Base-by-base conservation (phyloP, 805 yeast species). In the Pichia scutulata region DNA sequence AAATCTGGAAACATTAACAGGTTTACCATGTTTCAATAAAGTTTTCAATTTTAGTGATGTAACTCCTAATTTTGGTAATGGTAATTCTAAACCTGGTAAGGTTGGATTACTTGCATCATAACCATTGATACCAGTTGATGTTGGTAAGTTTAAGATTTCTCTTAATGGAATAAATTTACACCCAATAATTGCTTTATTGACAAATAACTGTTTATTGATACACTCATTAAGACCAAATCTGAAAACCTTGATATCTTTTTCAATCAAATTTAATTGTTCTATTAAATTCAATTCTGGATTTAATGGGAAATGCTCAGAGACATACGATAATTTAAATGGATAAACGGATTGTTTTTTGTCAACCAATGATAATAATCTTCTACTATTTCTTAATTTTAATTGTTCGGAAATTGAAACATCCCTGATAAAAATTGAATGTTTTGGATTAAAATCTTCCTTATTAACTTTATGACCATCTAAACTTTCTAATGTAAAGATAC, bases 241-340 rank as follows among this genome's bases (percentile, higher is more conserved):
- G 53, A 80, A 75, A 19, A 78, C 70, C 60, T 74, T 78, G 57
- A 85, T 68, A 56, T 84, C 89, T 49, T 74, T 68, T 55, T 74
- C 72, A 55, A 81, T 70, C 23, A 65, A 49, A 41, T 65, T 69
- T 55, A 80, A 65, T 62, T 75, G 80, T 19, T 70, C 69, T 16
- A 54, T 58, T 25, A 69, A 57, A 30, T 49, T 39, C 10, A 26
- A 42, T 37, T 67, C 60, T 40, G 70, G 61, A 44, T 76, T 69
- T 23, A 83, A 66, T 49, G 90, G 90, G 76, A 83, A 84, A 40
- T 67, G 60, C 23, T 74, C 72, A 16, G 88, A 76, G 44, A 87
- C 70, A 68, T 87, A 84, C 39, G 89, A 75, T 57, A 90, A 75
- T 69, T 89, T 92, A 75, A 92, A 88, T 51, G 99, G 98, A 68